Evolutionary conservation across 2,329 filamentous ascomycete genomes (phyloP).

Genomic region (Coniella vitis): DNA sequence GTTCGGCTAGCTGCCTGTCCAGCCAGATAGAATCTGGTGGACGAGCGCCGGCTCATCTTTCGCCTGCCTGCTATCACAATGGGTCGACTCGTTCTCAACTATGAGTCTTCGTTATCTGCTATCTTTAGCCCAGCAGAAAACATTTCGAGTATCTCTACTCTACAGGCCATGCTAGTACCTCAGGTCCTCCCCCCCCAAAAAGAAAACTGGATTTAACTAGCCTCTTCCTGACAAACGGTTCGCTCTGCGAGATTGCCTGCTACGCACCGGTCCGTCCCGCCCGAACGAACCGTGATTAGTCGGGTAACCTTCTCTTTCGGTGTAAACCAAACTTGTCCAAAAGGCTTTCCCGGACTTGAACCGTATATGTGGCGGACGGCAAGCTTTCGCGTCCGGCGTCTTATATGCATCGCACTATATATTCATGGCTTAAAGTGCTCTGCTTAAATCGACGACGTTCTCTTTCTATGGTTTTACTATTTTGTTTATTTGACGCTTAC

Average conservation of each 20-base stretch:
- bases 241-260: neutral
- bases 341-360: neutral
- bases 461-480: no score
- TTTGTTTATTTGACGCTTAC: neutral
- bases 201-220: neutral
- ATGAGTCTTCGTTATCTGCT: slow-evolving; percentile 1
- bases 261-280: slow-evolving; percentile 10
- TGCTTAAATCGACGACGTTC: neutral
- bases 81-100: slow-evolving; percentile 2
- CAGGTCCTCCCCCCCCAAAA: no score
- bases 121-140: neutral
- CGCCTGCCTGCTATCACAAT: slow-evolving; percentile 7
- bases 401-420: neutral
- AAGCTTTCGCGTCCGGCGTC: neutral
- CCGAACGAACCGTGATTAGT: slow-evolving; percentile 3
- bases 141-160: no score
- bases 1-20: neutral
- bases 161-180: no score
- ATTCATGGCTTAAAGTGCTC: neutral
- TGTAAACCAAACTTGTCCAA: neutral
- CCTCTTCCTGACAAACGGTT: slow-evolving; percentile 5
- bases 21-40: neutral
- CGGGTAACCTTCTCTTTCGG: neutral
- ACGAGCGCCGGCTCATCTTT: neutral
- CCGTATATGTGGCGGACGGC: neutral